A percentile compares a stretch with the other conserved stretches of the same genome.
These are phyloP conservation scores for Termitomyces eurrhizus DNA, from an alignment of 768 basidiomycete species.

Conservation along the genomic window DNA sequence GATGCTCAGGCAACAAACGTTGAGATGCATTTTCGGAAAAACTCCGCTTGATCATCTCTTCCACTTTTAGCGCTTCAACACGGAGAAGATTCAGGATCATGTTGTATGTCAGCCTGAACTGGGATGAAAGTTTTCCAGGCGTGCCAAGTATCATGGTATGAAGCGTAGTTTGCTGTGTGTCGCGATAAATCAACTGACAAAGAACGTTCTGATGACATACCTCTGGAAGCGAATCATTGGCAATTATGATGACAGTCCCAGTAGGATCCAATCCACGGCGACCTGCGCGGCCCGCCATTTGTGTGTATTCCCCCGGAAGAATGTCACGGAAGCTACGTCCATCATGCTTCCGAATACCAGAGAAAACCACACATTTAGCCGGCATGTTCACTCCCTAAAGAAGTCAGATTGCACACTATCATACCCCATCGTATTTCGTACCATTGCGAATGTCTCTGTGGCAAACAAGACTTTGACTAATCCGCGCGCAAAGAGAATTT, in stretches of 20 bases:
- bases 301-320: conserved; percentile 91
- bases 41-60: conserved; percentile 99
- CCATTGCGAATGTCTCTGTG: conserved; percentile 99
- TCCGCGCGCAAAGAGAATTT: conserved; percentile 93
- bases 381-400: conserved; percentile 98
- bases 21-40: conserved; percentile 99
- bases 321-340: conserved; percentile 90
- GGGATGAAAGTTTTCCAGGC: conserved; percentile 89
- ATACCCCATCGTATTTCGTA: conserved; percentile 27
- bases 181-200: background rate
- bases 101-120: conserved; percentile 97
- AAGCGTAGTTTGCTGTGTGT: conserved; percentile 62
- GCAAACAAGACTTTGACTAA: conserved; percentile 96
- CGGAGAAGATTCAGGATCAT: conserved; percentile 97
- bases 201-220: conserved; percentile 34
- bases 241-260: conserved; percentile 91
- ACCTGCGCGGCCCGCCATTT: conserved; percentile 98
- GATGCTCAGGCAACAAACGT: conserved; percentile 86
- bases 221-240: conserved; percentile 82
- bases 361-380: conserved; percentile 95
- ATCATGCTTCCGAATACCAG: conserved; percentile 92
- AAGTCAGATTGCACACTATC: conserved; percentile 13
- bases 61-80: conserved; percentile 92
- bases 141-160: conserved; percentile 92
- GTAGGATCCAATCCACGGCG: conserved; percentile 93